A percentile compares a stretch with the other conserved stretches of the same genome.
Conservation (phyloP, 1,284 basidiomycete species). For the Cutaneotrichosporon dermatis region DNA sequence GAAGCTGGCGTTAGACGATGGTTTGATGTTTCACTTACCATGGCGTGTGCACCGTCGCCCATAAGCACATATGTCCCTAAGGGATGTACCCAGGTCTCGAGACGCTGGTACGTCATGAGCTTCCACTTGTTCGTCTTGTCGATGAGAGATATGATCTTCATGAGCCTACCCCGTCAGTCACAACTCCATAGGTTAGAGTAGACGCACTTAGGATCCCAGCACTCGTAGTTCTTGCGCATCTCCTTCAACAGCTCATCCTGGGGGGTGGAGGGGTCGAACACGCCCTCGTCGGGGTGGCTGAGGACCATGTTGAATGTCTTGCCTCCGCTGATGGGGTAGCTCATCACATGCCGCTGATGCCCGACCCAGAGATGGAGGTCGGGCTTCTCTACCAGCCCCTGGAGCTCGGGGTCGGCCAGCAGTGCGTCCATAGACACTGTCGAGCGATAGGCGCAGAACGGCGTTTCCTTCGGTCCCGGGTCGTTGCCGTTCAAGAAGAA, state of each 20-base stretch:
- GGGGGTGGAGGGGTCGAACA: not conserved
- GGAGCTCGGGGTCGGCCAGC: constrained; percentile 11
- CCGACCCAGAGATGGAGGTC: constrained; percentile 18
- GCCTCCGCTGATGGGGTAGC: constrained; percentile 17
- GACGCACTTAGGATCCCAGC: constrained; percentile 13
- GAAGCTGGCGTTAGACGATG: too few relatives aligned
- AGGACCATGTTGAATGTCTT: constrained; percentile 21
- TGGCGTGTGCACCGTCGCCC: constrained; percentile 16
- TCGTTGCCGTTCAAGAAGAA: constrained; percentile 9
- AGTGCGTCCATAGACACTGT: constrained; percentile 14
- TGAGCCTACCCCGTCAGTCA: constrained; percentile 4
- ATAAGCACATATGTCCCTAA: constrained; percentile 12
- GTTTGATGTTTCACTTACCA: too few relatives aligned
- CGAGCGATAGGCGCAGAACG: constrained; percentile 16
- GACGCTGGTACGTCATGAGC: constrained; percentile 12
- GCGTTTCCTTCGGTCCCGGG: constrained; percentile 8
- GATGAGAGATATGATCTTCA: constrained; percentile 16
- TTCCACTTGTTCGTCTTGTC: constrained; percentile 16
- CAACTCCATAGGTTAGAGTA: not conserved
- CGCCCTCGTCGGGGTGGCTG: constrained; percentile 8
- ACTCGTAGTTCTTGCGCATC: constrained; percentile 16
- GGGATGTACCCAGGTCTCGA: constrained; percentile 10
- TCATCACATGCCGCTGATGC: constrained; percentile 16
- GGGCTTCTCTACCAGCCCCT: constrained; percentile 6
- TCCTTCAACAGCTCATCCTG: constrained; percentile 8